phyloP scores from a whole-genome alignment of 2,329 filamentous ascomycete genomes.

The Ceratocystis ficicola region DNA sequence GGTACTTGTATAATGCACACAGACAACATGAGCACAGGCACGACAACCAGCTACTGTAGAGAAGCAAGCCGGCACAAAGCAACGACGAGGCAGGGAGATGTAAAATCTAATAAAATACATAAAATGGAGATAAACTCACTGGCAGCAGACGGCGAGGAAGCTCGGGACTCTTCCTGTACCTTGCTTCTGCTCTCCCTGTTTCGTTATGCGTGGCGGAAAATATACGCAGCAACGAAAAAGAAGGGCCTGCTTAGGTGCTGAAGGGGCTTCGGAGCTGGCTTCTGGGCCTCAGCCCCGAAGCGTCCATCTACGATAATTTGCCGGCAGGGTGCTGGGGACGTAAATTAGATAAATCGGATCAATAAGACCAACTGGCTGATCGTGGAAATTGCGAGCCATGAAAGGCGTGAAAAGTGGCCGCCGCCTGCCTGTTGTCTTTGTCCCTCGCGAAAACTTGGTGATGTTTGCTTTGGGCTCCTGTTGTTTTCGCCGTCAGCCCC shows the following conservation, averaged over 20 bases:
- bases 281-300: constrained; percentile 2
- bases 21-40: not conserved
- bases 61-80: not conserved
- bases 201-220: not conserved
- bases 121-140: not conserved
- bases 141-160: not conserved
- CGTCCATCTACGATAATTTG: constrained; percentile 2
- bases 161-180: not conserved
- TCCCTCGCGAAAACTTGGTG: not conserved
- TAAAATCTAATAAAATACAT: not conserved
- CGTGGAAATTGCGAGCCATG: not conserved
- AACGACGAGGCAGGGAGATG: not conserved
- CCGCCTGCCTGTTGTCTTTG: too few relatives aligned
- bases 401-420: not conserved
- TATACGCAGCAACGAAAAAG: not conserved
- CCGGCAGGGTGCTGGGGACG: not conserved
- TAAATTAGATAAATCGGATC: not conserved
- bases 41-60: not conserved
- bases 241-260: not conserved
- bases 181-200: not conserved
- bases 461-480: not conserved
- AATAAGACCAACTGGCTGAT: not conserved
- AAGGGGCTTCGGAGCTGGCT: not conserved
- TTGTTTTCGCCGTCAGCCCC: not conserved
- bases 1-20: constrained; percentile 1